Evolutionary conservation across 2,329 filamentous ascomycete genomes (phyloP).

Genomic region (Dactylellina haptotyla): DNA sequence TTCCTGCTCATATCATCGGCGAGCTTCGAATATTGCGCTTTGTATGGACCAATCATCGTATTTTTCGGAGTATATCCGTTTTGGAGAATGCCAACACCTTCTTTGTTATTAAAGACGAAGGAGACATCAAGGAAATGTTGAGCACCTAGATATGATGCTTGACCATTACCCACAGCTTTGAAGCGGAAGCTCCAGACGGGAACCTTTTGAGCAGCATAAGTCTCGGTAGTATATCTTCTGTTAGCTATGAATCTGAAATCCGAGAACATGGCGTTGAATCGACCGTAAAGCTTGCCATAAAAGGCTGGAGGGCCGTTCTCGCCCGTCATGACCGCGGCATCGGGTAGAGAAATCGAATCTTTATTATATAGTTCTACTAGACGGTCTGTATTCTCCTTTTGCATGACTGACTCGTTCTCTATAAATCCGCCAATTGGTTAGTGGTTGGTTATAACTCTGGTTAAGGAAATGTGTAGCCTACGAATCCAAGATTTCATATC

Average conservation of each 20-base stretch:
- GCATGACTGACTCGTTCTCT: too few relatives aligned
- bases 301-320: neutral
- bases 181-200: constrained; percentile 72
- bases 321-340: too few relatives aligned
- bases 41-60: constrained; percentile 47
- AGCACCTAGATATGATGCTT: constrained; percentile 63
- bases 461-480: too few relatives aligned
- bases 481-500: too few relatives aligned
- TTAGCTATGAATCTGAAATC: constrained; percentile 69
- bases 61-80: constrained; percentile 21
- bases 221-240: constrained; percentile 67
- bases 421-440: too few relatives aligned
- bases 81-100: constrained; percentile 58
- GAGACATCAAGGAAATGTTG: constrained; percentile 66
- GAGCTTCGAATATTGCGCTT: constrained; percentile 54
- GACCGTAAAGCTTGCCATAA: constrained; percentile 66
- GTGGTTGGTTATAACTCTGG: too few relatives aligned
- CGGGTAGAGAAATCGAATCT: too few relatives aligned
- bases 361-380: too few relatives aligned
- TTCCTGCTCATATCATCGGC: constrained; percentile 26
- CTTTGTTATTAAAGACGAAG: constrained; percentile 60
- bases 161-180: constrained; percentile 67
- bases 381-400: too few relatives aligned
- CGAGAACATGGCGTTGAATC: constrained; percentile 67
- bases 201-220: constrained; percentile 65